Base-by-base conservation (phyloP, 2,329 filamentous ascomycete species). In the Chaetomium olivaceum region DNA sequence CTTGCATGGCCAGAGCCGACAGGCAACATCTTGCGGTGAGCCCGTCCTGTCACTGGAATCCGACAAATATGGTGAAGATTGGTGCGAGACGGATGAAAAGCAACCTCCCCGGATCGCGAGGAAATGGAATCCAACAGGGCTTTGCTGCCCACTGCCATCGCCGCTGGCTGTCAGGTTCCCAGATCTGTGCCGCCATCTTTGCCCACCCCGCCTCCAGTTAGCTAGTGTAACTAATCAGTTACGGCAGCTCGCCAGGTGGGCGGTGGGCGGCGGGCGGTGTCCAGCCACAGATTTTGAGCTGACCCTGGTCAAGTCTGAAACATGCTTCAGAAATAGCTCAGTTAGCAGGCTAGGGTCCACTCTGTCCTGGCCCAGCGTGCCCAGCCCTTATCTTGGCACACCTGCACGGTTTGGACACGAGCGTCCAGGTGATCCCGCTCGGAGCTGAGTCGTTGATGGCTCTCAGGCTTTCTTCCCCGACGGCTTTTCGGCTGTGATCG, bases 271-370 rank as follows among this genome's bases (percentile, higher is more conserved):
- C 46, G 58, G 61, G 68, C 61, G 58, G 65, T 67, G 70, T 64
- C 71, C 70, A 71, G 71, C 70, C 70, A 71, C 67, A 64, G 46
- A 60, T 59, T 61, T 64, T 60, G 61, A 21, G 3, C n/a, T 3
- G 14, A 29, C 61, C 68, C 70, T 63, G 61, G 70, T 71, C 70
- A 64, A 64, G 62, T 71, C 71, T 73, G 71, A 73, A 73, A 73
- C 71, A 62, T 72, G 71, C 71, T 71, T 73, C 71, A 73, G 70
- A 71, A 73, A 72, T 72, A 73, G 64, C 71, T 69, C 68, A 68
- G 63, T 63, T 63, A 59, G 58, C 56, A 65, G 64, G 64, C 56
- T 58, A 54, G 65, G 65, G 63, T 67, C 57, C 62, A 46, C 19
- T 51, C 27, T 33, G 19, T 27, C 46, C 51, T 55, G 50, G 65